These are phyloP conservation scores for Wolfiporia cocos DNA, from an alignment of 1,284 basidiomycete species.

Conservation along the genomic window DNA sequence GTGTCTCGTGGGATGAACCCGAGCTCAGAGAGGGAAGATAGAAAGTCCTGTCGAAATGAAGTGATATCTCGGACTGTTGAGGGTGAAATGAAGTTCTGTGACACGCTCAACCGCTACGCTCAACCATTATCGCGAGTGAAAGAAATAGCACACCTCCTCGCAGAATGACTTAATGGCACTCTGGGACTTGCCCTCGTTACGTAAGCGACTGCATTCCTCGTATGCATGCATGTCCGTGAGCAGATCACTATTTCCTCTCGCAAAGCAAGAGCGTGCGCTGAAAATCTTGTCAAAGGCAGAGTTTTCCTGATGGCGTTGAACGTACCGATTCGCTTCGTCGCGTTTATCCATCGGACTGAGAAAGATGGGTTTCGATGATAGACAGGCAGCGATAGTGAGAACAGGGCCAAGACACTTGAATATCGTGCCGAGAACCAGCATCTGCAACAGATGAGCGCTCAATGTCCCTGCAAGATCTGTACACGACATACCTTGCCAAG, in stretches of 20 bases:
- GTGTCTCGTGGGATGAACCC: constrained; percentile 58
- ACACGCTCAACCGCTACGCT: no score
- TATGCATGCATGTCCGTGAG: constrained; percentile 81
- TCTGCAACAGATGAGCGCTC: constrained; percentile 35
- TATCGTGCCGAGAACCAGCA: constrained; percentile 80
- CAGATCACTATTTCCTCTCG: constrained; percentile 77
- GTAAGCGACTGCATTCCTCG: constrained; percentile 55
- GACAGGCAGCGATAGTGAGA: constrained; percentile 76
- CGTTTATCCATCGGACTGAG: constrained; percentile 76
- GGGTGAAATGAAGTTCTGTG: constrained; percentile 78
- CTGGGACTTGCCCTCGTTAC: constrained; percentile 42
- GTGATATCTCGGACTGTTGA: constrained; percentile 79
- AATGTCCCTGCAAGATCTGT: neutral
- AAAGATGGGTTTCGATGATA: constrained; percentile 89
- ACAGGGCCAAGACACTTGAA: constrained; percentile 77
- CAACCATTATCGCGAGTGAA: no score
- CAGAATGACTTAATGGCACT: constrained; percentile 60
- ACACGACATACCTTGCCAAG: constrained; percentile 64
- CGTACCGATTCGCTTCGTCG: constrained; percentile 71
- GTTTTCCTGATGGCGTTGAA: neutral
- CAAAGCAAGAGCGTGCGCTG: constrained; percentile 68
- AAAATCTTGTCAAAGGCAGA: neutral
- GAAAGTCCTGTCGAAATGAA: constrained; percentile 74
- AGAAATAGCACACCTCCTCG: constrained; percentile 72
- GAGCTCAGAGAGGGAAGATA: constrained; percentile 65